Base-by-base conservation (phyloP, 768 basidiomycete species). In the Amyloporia xantha region DNA sequence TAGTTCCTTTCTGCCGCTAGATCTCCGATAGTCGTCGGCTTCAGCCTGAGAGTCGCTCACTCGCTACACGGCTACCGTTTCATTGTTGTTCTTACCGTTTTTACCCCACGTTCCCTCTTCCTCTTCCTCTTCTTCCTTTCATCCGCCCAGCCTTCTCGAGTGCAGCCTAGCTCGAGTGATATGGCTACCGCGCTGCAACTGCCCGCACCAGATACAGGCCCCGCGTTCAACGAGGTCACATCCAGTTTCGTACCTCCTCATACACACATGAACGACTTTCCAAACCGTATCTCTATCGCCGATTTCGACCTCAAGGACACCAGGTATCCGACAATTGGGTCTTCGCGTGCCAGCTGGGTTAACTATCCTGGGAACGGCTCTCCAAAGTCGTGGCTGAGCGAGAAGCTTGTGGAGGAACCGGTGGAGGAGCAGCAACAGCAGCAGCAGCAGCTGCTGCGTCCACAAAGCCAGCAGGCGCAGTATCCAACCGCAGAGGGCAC, bases 291-390 rank as follows among this genome's bases (percentile, higher is more conserved):
- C 50, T 60, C 70, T 35, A 72, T 82, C 62, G 68, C 76, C 49
- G 82, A 83, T 49, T 71, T 79, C 53, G 79, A 82, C 65, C 75
- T 79, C 63, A 71, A 74, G 58, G 84, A 84, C 69, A 77, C 75
- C 60, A 72, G 83, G 60, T 82, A 84, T 55, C 69, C 75, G 15
- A 49, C 68, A 41, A 58, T 69, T 17, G 17, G 17, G 10, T 21
- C 41, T 25, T 46, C 30, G 21, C 44, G 44, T 17, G 48, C 26
- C 15, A 59, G 54, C 21, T 59, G 58, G 58, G 28, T 45, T 20
- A 44, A 54, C 38, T 52, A 50, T 30, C 26, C 48, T 7, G n/a
- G 41, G 12, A 20, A 41, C 47, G 30, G 35, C 26, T 23, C 48
- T 24, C 44, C 44, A 11, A 49, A 46, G 41, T 45, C 50, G 12